Percentiles rank a stretch among this genome's conserved stretches.
These are phyloP conservation scores for Coleophoma cylindrospora DNA, from an alignment of 2,329 filamentous ascomycete genomes.

Conservation along the genomic window DNA sequence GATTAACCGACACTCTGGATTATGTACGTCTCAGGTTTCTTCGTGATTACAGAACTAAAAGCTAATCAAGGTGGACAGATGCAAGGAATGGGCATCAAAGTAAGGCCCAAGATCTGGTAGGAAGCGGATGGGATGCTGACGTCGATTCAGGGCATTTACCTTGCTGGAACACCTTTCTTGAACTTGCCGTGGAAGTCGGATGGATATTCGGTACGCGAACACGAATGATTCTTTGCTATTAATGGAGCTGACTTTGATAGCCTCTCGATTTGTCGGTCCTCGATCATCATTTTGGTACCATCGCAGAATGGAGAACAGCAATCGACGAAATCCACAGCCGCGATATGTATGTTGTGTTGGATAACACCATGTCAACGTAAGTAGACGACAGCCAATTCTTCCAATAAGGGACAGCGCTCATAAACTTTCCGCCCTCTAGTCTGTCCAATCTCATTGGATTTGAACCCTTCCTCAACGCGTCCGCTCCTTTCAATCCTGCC, in stretches of 20 bases:
- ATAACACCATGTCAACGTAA: constrained; percentile 61
- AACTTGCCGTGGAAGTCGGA: constrained; percentile 61
- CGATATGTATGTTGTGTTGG: constrained; percentile 60
- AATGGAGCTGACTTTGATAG: not conserved
- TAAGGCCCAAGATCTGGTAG: not conserved
- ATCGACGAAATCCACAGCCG: constrained; percentile 54
- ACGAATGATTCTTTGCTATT: not conserved
- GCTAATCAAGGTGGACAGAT: not conserved
- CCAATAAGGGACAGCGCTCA: not conserved
- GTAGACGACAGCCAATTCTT: constrained; percentile 34
- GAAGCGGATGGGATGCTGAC: not conserved
- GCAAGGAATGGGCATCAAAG: constrained; percentile 60
- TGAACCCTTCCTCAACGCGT: not conserved
- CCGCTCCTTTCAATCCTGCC: constrained; percentile 43
- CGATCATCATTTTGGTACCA: constrained; percentile 55
- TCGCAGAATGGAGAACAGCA: constrained; percentile 49
- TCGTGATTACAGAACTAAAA: too few species aligned
- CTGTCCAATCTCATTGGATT: constrained; percentile 1
- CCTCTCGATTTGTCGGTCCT: constrained; percentile 56
- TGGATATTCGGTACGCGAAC: constrained; percentile 35
- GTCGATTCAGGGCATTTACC: constrained; percentile 41
- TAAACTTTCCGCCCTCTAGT: not conserved
- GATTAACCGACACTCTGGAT: constrained; percentile 54
- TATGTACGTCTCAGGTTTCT: constrained; percentile 35
- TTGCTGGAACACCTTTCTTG: constrained; percentile 57